phyloP scores from a whole-genome alignment of 306 rosid genomes.

The Inga oerstediana region DNA sequence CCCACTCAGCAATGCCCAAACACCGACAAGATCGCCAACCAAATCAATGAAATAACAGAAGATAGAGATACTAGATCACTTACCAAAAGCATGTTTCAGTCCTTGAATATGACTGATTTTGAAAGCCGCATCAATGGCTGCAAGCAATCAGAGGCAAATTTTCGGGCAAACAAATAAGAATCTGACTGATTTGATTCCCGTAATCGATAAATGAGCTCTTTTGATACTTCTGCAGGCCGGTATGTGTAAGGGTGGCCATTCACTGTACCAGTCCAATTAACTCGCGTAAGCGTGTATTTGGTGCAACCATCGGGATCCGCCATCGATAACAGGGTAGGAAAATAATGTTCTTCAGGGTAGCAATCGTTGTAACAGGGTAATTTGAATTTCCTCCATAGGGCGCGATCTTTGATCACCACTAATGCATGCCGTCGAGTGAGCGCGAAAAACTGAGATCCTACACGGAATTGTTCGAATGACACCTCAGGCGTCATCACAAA shows the following conservation, averaged over 20 bases:
- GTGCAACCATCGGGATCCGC: slow-evolving; percentile 80
- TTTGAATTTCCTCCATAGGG: slow-evolving; percentile 79
- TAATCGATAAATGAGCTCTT: slow-evolving; percentile 56
- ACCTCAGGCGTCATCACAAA: slow-evolving; percentile 84
- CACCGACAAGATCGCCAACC: not conserved
- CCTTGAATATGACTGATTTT: slow-evolving; percentile 73
- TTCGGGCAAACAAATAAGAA: slow-evolving; percentile 83
- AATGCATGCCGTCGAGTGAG: slow-evolving; percentile 73
- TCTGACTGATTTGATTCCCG: slow-evolving; percentile 70
- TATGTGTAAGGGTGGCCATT: slow-evolving; percentile 88
- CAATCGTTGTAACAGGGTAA: slow-evolving; percentile 76
- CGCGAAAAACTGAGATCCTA: slow-evolving; percentile 88
- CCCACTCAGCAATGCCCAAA: not conserved
- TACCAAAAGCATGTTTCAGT: slow-evolving; percentile 54
- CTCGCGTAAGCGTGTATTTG: slow-evolving; percentile 73
- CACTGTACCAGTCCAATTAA: slow-evolving; percentile 90
- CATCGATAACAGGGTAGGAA: slow-evolving; percentile 86
- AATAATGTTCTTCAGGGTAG: slow-evolving; percentile 94
- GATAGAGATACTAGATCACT: slow-evolving; percentile 1
- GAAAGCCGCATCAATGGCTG: slow-evolving; percentile 69
- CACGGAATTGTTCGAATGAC: slow-evolving; percentile 70
- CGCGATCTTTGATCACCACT: slow-evolving; percentile 67
- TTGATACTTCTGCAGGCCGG: slow-evolving; percentile 52
- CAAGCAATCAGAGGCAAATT: slow-evolving; percentile 84
- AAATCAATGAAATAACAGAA: not conserved